Evolutionary conservation across 495 filamentous ascomycete species (phyloP), one percentile per base, ranked within the genome.

Genomic region (Pseudevernia furfuracea): DNA sequence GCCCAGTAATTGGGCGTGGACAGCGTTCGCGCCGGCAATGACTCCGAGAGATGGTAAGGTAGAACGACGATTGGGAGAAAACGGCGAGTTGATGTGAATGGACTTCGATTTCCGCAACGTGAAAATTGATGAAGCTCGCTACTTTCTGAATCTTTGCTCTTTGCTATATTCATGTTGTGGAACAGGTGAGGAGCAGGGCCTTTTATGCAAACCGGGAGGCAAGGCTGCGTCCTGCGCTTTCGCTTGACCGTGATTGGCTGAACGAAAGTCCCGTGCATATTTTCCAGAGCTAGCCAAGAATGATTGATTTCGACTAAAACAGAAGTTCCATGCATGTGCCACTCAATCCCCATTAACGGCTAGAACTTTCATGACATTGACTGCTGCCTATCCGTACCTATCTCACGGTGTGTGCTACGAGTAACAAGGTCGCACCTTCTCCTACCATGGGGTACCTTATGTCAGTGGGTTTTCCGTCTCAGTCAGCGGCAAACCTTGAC

Each of bases 211-310:
- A 15, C 3, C 12, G 6, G 41, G 1, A 30, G 41, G 23, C 44
- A 19, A 32, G 49, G 25, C 37, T 43, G 32, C 15, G 25, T 23
- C 19, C 25, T 38, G 14, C 12, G 23, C 23, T 19, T 21, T 60
- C 28, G 46, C 43, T 32, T 19, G 4, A 55, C 1, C 14, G 6
- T 19, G 49, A 60, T 46, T 46, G 58, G 37, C 15, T 23, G 48
- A 61, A 34, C 57, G 25, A 38, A 65, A 61, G 58, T 61, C 19
- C 63, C 46, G 36, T 60, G 63, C 63, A 65, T 43, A n/a, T 36
- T 11, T 37, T 30, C 23, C 15, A 55, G n/a, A 38, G 39, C 57
- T 53, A 65, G 23, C 37, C 25, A 12, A 52, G 11, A 30, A 38
- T 17, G 63, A 36, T 60, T 14, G 15, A 23, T 5, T 5, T 39